Percentiles rank a stretch among this genome's conserved stretches.
phyloP scores from a whole-genome alignment of 306 rosid species.

The Rubus parviflorus region DNA sequence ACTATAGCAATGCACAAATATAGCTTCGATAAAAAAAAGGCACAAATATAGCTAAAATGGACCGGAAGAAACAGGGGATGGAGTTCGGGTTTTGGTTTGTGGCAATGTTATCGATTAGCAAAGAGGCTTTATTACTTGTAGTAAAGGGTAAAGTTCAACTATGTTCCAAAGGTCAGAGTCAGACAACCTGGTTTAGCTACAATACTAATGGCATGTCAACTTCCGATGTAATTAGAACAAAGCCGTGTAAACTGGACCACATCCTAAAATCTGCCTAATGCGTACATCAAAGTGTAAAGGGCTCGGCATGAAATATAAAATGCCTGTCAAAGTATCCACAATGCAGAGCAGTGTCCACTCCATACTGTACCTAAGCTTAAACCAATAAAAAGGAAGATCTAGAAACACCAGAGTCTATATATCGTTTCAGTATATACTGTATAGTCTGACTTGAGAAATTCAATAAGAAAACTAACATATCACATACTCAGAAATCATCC shows the following conservation, averaged over 20 bases:
- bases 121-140: neutral
- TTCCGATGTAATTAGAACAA: neutral
- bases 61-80: neutral
- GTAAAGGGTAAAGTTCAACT: neutral
- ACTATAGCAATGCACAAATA: too few relatives aligned
- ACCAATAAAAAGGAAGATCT: neutral
- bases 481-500: neutral
- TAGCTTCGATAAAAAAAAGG: too few relatives aligned
- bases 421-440: neutral
- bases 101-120: neutral
- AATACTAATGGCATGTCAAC: neutral
- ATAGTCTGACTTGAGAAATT: neutral
- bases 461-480: neutral
- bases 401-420: neutral
- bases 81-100: neutral
- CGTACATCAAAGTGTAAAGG: neutral
- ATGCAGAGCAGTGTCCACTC: neutral
- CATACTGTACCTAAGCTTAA: neutral
- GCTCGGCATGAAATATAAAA: neutral
- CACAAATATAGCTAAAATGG: neutral
- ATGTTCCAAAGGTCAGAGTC: neutral
- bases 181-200: neutral
- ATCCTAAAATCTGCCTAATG: neutral
- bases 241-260: neutral
- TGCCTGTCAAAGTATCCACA: neutral